Evolutionary conservation across 805 yeast species (phyloP).

Genomic region (Wickerhamiella domercqiae): DNA sequence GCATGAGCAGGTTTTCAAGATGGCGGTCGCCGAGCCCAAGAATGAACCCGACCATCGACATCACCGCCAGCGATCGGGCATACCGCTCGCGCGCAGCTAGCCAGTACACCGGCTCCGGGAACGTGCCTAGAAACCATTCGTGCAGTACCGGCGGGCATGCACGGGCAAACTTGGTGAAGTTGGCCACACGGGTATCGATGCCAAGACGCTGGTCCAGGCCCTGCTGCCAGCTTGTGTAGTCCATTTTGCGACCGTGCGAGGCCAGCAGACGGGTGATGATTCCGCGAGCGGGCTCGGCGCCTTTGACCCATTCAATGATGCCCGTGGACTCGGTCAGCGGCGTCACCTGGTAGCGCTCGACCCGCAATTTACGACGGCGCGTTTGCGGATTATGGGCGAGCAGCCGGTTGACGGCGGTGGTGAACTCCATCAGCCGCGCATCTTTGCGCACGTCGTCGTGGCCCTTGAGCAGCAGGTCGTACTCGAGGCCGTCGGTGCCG

Average conservation of each 20-base stretch:
- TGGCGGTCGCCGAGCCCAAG: conserved; percentile 94
- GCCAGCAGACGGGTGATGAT: conserved; percentile 35
- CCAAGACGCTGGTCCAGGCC: conserved; percentile 12
- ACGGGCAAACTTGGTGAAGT: conserved; percentile 24
- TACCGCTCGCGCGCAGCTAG: conserved; percentile 59
- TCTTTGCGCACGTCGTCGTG: conserved; percentile 91
- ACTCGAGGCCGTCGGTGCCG: conserved; percentile 66
- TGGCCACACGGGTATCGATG: conserved; percentile 19
- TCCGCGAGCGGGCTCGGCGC: conserved; percentile 55
- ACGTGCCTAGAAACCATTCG: conserved; percentile 76
- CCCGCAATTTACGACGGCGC: conserved; percentile 50
- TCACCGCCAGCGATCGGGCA: conserved; percentile 75
- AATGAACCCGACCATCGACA: conserved; percentile 93
- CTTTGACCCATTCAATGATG: conserved; percentile 76
- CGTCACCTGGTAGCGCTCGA: conserved; percentile 74
- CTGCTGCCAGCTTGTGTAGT: conserved; percentile 19
- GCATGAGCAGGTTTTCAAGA: conserved; percentile 73
- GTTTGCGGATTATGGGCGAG: conserved; percentile 55
- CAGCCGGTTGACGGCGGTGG: conserved; percentile 68
- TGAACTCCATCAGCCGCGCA: conserved; percentile 84
- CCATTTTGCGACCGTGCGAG: conserved; percentile 24
- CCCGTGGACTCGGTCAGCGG: conserved; percentile 82
- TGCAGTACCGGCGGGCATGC: conserved; percentile 41
- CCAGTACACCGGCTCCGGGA: conserved; percentile 86
- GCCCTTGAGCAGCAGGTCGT: conserved; percentile 66